phyloP scores from a whole-genome alignment of 495 filamentous ascomycete genomes.

The Neurospora sp. region DNA sequence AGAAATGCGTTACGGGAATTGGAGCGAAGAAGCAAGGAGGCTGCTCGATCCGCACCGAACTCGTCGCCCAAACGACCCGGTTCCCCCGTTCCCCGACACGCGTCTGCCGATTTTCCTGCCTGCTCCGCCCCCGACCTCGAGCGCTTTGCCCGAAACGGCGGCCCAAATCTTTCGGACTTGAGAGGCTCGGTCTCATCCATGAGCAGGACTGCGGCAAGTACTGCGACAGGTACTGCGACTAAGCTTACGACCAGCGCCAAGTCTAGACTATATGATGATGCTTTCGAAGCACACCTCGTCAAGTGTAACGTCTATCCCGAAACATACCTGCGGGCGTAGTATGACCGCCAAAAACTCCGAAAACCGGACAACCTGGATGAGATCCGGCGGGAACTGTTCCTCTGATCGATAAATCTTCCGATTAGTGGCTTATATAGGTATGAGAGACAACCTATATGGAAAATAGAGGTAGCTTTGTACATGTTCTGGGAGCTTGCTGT shows the following conservation, averaged over 20 bases:
- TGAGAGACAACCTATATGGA: no score
- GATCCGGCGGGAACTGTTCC: neutral
- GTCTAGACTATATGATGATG: neutral
- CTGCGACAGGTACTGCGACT: neutral
- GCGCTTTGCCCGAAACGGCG: neutral
- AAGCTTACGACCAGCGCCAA: neutral
- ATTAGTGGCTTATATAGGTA: neutral
- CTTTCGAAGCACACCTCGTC: neutral
- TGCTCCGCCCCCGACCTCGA: neutral
- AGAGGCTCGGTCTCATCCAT: neutral
- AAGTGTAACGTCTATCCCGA: neutral
- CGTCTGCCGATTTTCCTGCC: neutral
- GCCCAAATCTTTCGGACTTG: neutral
- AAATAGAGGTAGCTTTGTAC: no score
- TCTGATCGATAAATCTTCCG: neutral
- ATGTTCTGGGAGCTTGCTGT: no score
- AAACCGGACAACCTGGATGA: neutral
- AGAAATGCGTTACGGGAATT: neutral
- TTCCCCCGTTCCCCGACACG: neutral
- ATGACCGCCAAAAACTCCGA: no score
- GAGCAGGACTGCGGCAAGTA: neutral
- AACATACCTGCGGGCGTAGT: no score
- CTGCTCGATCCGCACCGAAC: neutral
- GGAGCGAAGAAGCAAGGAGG: neutral
- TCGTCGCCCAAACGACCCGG: neutral